Evolutionary conservation across 805 yeast genomes (phyloP).

Genomic region (Sugiyamaella marilandica): DNA sequence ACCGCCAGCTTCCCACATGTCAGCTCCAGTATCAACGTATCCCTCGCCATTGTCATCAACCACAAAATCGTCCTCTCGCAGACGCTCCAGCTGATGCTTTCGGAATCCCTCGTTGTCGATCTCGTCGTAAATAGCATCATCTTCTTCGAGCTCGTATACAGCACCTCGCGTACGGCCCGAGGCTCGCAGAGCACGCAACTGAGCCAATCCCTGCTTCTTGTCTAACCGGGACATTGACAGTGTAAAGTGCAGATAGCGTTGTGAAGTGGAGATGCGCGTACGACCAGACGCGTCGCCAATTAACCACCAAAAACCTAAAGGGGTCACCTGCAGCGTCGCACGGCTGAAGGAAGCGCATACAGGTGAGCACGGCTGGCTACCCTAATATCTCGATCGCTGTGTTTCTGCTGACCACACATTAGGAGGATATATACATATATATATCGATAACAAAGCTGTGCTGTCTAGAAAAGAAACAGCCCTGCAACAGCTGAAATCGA

Average conservation of each 20-base stretch:
- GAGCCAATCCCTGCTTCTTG: not conserved
- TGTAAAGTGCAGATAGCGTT: not conserved
- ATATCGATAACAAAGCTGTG: not conserved
- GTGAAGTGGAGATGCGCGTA: not conserved
- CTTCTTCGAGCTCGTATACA: slow-evolving; percentile 46
- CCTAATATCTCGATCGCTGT: not conserved
- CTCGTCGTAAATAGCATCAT: slow-evolving; percentile 72
- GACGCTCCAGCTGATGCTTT: slow-evolving; percentile 68
- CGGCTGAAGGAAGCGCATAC: not conserved
- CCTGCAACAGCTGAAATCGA: not conserved
- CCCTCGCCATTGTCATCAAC: slow-evolving; percentile 94
- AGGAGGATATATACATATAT: no score
- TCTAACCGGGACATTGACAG: not conserved
- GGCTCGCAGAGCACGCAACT: slow-evolving; percentile 7
- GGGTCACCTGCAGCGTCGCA: not conserved
- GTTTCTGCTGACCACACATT: not conserved
- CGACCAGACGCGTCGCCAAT: not conserved
- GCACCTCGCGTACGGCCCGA: slow-evolving; percentile 27
- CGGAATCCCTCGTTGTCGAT: slow-evolving; percentile 78
- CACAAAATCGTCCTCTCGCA: slow-evolving; percentile 86
- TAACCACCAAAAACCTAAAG: not conserved
- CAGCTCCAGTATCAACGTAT: slow-evolving; percentile 87
- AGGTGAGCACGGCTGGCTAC: not conserved
- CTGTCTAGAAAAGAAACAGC: not conserved
- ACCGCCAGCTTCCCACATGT: slow-evolving; percentile 72